Evolutionary conservation across 805 yeast species (phyloP), one percentile per base, ranked within the genome.

Genomic region (Saccharomycopsis sp.): DNA sequence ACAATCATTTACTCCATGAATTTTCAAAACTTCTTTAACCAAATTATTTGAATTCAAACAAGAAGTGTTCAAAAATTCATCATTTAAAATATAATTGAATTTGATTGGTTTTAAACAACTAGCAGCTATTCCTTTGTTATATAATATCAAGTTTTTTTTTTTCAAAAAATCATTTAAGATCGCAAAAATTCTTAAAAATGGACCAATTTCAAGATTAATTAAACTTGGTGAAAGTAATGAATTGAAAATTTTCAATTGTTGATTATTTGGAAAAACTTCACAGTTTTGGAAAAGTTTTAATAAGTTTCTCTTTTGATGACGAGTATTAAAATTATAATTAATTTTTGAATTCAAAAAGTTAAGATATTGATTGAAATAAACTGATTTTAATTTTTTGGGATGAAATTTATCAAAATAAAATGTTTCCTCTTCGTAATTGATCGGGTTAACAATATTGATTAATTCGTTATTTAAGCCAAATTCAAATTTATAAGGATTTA

Each of bases 171-270:
- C 14, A 27, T 27, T 36, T 8, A 27, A 27, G 13, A 5, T 5
- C n/a, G 39, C 33, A 13, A 36, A 36, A 6, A 8, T 8, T 20
- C 39, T 15, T 20, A 36, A 19, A 17, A 27, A 5, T 26, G 39
- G 39, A 14, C 33, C 39, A 19, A 36, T 10, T 28, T 36, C 39
- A 4, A 28, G 20, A 19, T 28, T 14, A 5, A 28, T 10, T 14
- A 13, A 28, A 28, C 31, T 5, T 28, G 31, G 26, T 8, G 10
- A 8, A 8, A 6, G 10, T 28, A 9, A 14, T 13, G n/a, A 28
- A 9, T 28, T 5, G 8, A 10, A 5, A 28, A 28, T 9, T 10
- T 23, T 10, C 10, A 23, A 23, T 23, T 23, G 10, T 8, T 23
- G 10, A 8, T 23, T 6, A 23, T 8, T 23, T 23, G 26, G 10